Conservation (phyloP, 2,329 filamentous ascomycete genomes). For the Colletotrichum noveboracense region DNA sequence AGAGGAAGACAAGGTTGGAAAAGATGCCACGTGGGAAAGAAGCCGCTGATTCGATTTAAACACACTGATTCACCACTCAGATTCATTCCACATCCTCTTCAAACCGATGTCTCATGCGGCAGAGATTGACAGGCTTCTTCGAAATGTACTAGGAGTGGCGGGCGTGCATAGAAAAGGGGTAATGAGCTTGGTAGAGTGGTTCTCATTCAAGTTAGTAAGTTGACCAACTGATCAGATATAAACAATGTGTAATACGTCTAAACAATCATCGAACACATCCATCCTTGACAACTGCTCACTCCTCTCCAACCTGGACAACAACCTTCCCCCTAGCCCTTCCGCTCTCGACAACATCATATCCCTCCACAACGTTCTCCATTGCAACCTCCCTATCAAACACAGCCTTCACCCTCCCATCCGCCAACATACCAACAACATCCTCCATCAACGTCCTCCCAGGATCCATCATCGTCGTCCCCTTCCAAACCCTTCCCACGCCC, state of each 20-base stretch:
- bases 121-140: background rate
- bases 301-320: conserved; percentile 35
- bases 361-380: conserved; percentile 40
- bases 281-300: background rate
- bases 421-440: conserved; percentile 35
- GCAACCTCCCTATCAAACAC: conserved; percentile 41
- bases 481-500: conserved; percentile 40
- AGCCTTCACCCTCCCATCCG: conserved; percentile 36
- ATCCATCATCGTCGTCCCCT: conserved; percentile 37
- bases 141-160: background rate
- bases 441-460: conserved; percentile 36
- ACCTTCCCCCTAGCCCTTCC: conserved; percentile 43
- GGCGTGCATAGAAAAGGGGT: background rate
- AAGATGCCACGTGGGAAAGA: background rate
- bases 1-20: background rate
- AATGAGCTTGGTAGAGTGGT: background rate
- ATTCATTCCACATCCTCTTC: too few species aligned
- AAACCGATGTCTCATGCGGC: background rate
- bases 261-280: background rate
- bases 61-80: too few species aligned
- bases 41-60: background rate
- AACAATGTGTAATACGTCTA: background rate
- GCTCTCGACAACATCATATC: conserved; percentile 37
- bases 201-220: background rate
- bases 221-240: background rate